phyloP scores from a whole-genome alignment of 2,329 filamentous ascomycete species.

The Penicillium capsulatum region DNA sequence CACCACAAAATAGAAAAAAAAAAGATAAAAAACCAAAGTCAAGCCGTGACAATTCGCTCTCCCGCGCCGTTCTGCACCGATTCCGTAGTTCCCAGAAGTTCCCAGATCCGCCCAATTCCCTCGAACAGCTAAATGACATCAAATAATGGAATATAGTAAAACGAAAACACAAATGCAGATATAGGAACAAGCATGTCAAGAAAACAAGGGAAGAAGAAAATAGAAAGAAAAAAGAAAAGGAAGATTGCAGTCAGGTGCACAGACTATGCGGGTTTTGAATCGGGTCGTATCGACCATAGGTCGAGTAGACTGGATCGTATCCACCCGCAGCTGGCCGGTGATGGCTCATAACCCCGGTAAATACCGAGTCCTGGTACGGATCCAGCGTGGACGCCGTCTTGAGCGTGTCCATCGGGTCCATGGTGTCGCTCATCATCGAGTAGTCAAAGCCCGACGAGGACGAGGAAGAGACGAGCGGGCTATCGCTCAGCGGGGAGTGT shows the following conservation, averaged over 20 bases:
- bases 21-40: conserved; percentile 14
- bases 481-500: conserved; percentile 38
- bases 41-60: conserved; percentile 22
- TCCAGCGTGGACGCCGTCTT: conserved; percentile 32
- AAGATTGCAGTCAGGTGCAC: conserved; percentile 26
- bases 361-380: conserved; percentile 33
- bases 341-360: conserved; percentile 22
- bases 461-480: conserved; percentile 38
- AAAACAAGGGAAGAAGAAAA: conserved; percentile 3
- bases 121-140: conserved; percentile 4
- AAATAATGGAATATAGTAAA: no score
- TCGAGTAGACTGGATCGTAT: conserved; percentile 32
- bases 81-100: conserved; percentile 32
- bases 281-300: conserved; percentile 34
- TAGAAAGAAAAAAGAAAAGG: conserved; percentile 6
- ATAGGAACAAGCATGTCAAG: no score
- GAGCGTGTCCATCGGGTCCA: conserved; percentile 39
- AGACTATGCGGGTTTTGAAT: conserved; percentile 34
- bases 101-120: conserved; percentile 14
- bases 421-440: conserved; percentile 35
- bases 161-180: no score
- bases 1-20: conserved; percentile 8
- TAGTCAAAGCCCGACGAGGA: conserved; percentile 39
- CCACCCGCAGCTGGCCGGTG: conserved; percentile 26
- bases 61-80: conserved; percentile 40